These are phyloP conservation scores for Bacidia rubella DNA, from an alignment of 495 filamentous ascomycete species.

Conservation along the genomic window DNA sequence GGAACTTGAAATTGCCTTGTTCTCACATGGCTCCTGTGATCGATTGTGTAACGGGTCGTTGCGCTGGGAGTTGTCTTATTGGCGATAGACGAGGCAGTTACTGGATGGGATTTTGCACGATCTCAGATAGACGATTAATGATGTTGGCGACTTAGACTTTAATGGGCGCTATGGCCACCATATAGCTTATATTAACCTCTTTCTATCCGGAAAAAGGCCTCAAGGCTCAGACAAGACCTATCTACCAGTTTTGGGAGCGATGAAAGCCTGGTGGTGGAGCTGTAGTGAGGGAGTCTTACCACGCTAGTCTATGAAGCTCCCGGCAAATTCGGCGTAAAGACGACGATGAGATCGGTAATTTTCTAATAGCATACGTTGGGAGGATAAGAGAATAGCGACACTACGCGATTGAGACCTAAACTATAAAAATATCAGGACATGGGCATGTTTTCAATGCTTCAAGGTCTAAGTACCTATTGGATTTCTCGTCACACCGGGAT, in stretches of 20 bases:
- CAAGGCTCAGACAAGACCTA: background rate
- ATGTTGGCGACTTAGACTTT: no score
- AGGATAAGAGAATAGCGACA: no score
- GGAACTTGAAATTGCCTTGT: no score
- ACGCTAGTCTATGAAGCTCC: background rate
- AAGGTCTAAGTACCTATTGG: conserved; percentile 2
- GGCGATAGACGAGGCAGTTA: no score
- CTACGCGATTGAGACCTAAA: background rate
- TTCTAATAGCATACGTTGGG: no score
- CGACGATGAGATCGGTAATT: no score
- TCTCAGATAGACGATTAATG: no score
- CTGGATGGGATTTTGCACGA: no score
- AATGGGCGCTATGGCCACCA: background rate
- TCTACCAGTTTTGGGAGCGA: background rate
- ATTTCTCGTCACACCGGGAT: conserved; percentile 1
- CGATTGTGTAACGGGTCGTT: no score
- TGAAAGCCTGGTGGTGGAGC: background rate
- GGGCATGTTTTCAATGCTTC: background rate
- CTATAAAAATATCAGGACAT: background rate
- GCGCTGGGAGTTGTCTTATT: no score
- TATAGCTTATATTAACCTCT: background rate
- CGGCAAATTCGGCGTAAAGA: no score
- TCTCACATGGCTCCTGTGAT: no score
- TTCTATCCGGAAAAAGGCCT: background rate
- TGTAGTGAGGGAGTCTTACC: background rate